A percentile compares a stretch with the other conserved stretches of the same genome.
Conservation (phyloP, 345 rosid species). For the Dipteronia dyeriana region DNA sequence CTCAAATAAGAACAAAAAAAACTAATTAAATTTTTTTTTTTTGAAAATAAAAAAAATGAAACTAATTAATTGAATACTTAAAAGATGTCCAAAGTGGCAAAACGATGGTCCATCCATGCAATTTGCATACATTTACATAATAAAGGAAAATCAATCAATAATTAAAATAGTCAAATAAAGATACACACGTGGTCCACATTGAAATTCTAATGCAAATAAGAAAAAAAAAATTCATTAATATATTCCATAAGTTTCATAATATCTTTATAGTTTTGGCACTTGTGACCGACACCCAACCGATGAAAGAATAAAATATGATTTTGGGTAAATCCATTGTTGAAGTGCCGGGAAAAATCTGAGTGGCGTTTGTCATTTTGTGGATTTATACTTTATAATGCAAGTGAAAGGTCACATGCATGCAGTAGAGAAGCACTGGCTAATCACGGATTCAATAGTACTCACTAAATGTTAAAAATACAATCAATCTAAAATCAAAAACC, state of each 20-base stretch:
- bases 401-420: neutral
- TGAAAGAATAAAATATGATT: too few relatives aligned
- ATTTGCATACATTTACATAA: neutral
- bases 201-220: neutral
- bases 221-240: neutral
- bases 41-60: too few relatives aligned
- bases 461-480: constrained; percentile 10
- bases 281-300: too few relatives aligned
- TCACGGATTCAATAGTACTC: constrained; percentile 26
- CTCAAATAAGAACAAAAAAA: neutral
- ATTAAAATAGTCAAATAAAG: neutral
- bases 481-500: too few relatives aligned
- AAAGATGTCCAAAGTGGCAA: neutral
- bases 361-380: neutral
- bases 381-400: neutral
- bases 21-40: neutral
- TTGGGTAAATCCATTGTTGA: neutral
- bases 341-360: neutral
- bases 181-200: neutral
- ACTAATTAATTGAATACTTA: too few relatives aligned
- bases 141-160: neutral
- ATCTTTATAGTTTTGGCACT: neutral
- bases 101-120: neutral
- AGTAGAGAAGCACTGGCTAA: neutral
- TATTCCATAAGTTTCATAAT: neutral